A percentile compares a stretch with the other conserved stretches of the same genome.
These are phyloP conservation scores for Gossypium stocksii DNA, from an alignment of 345 rosid species.

Conservation along the genomic window DNA sequence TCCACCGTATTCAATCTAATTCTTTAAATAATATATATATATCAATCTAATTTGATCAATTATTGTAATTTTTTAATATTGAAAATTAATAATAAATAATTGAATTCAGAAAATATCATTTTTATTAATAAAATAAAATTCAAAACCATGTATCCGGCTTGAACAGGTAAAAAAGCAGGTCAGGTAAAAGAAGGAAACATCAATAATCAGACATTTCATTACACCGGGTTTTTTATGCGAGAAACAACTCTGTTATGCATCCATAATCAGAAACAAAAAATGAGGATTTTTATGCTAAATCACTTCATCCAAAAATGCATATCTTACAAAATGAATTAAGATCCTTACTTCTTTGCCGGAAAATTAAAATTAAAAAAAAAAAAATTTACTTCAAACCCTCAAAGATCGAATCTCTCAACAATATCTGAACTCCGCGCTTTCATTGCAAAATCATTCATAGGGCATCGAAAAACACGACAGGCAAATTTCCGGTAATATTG, in stretches of 20 bases:
- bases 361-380: not conserved
- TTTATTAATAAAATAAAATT: no score
- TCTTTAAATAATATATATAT: no score
- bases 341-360: conserved; percentile 21
- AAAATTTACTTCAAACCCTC: conserved; percentile 10
- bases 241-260: not conserved
- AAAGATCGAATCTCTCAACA: conserved; percentile 14
- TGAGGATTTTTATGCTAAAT: not conserved
- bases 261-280: not conserved
- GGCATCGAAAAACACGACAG: not conserved
- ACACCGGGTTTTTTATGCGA: not conserved
- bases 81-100: no score
- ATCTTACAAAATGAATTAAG: conserved; percentile 12
- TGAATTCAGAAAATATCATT: not conserved
- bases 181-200: not conserved
- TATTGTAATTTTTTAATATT: no score
- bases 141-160: no score
- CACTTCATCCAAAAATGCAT: not conserved
- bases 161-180: no score
- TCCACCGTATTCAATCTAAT: no score
- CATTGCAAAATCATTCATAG: conserved; percentile 19
- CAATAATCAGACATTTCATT: not conserved
- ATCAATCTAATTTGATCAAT: no score
- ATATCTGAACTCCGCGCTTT: conserved; percentile 17
- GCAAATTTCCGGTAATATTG: conserved; percentile 9